Evolutionary conservation across 257 asterid genomes (phyloP), one percentile per base, ranked within the genome.

Genomic region (Penstemon davidsonii): DNA sequence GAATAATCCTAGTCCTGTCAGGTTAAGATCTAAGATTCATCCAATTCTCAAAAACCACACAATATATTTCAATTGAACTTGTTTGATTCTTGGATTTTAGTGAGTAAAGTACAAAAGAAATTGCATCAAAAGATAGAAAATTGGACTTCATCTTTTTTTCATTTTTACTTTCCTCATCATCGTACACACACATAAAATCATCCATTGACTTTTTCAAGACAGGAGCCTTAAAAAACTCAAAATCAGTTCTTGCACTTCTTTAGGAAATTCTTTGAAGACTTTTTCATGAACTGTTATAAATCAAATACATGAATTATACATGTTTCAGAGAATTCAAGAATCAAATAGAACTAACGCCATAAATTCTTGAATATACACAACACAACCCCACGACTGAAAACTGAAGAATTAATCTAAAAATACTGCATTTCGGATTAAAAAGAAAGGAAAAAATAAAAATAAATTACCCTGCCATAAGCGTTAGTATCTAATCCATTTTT

Each of bases 381-480:
- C 18, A 15, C 18, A 15, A 15, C 18, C 18, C 18, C 18, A 15
- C 18, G 18, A 15, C 18, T 66, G 19, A 43, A 67, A 56, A 38
- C 10, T 7, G 2, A 12, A 70, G 46, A 55, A 3, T 43, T 42
- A 44, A 50, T 61, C 33, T 5, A 37, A 67, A 70, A 65, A 45
- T 15, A 12, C 41, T 25, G 33, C 52, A 64, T 59, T 12, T 39
- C 36, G 15, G 51, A 43, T 7, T 18, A 3, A 40, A 7, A 64
- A 37, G 10, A 7, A 5, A 7, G 45, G 65, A 52, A 13, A 7
- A 4, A 50, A 44, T n/a, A 9, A 25, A 38, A 56, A 62, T 55
- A 8, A 8, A 19, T 64, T 84, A 93, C 98, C 88, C 97, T 80
- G 81, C 80, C 85, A 71, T 79, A 90, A 55, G 98, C 98, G 41